These are phyloP conservation scores for Thymus mandschuricus DNA, from an alignment of 257 asterid species.

Conservation along the genomic window DNA sequence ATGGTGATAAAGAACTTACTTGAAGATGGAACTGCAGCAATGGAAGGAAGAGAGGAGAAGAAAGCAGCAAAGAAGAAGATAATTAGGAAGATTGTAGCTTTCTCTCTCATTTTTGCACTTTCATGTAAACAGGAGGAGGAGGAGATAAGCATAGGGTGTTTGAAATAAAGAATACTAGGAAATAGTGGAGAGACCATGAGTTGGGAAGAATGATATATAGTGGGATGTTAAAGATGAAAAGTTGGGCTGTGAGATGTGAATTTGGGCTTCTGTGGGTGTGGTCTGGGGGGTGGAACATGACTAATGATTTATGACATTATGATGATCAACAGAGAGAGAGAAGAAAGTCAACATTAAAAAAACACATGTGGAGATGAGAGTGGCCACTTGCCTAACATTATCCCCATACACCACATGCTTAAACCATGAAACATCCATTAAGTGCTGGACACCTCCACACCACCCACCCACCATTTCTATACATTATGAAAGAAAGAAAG, in stretches of 20 bases:
- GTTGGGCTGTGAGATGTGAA: not conserved
- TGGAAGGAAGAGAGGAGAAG: slow-evolving; percentile 30
- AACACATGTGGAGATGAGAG: slow-evolving; percentile 20
- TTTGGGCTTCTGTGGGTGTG: not conserved
- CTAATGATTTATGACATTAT: no score
- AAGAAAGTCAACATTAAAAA: slow-evolving; percentile 25
- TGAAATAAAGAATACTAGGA: not conserved
- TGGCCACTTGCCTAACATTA: slow-evolving; percentile 48
- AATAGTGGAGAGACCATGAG: slow-evolving; percentile 4
- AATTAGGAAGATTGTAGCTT: slow-evolving; percentile 21
- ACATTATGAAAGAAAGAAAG: no score
- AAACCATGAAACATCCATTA: not conserved
- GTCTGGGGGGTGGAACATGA: not conserved
- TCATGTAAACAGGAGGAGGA: not conserved
- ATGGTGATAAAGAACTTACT: slow-evolving; percentile 29
- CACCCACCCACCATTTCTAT: slow-evolving; percentile 13
- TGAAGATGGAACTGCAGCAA: slow-evolving; percentile 48
- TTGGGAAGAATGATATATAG: slow-evolving; percentile 16
- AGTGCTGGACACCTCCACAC: slow-evolving; percentile 10
- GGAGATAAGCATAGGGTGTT: no score
- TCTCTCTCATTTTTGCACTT: slow-evolving; percentile 29
- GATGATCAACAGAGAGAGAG: not conserved
- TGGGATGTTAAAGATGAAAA: slow-evolving; percentile 11
- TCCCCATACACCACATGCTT: slow-evolving; percentile 5
- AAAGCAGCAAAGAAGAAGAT: slow-evolving; percentile 34